Conservation (phyloP, 1,284 basidiomycete species). For the Tilletia horrida region DNA sequence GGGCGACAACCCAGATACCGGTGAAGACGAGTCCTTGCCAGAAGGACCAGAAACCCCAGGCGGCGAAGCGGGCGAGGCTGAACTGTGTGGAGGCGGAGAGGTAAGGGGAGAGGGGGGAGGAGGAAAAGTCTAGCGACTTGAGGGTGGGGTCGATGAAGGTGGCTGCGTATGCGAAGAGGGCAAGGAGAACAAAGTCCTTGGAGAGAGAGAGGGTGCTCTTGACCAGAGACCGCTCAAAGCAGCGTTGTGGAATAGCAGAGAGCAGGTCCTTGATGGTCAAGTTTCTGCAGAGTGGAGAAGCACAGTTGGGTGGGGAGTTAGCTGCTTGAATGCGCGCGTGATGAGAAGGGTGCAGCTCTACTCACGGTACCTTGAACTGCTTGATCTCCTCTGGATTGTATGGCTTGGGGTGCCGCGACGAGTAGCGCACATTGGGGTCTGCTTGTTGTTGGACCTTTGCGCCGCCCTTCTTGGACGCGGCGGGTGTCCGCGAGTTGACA, state of each 20-base stretch:
- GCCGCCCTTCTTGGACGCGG: neutral
- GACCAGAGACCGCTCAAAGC: conserved; percentile 85
- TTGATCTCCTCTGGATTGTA: conserved; percentile 49
- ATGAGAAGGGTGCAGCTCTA: neutral
- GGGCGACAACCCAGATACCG: conserved; percentile 86
- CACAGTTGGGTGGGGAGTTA: neutral
- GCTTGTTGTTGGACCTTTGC: neutral
- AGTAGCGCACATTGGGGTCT: conserved; percentile 27
- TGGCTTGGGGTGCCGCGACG: conserved; percentile 43
- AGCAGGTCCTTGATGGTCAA: conserved; percentile 81
- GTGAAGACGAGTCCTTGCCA: conserved; percentile 82
- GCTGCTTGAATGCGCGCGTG: neutral
- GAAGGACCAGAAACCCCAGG: conserved; percentile 82
- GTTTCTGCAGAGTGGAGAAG: conserved; percentile 55
- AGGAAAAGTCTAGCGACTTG: conserved; percentile 30
- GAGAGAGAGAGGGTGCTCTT: conserved; percentile 77
- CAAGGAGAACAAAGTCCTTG: conserved; percentile 73
- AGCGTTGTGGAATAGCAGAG: conserved; percentile 81
- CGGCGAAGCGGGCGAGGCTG: conserved; percentile 64
- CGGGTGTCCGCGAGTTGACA: neutral
- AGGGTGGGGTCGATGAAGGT: conserved; percentile 64
- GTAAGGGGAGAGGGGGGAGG: conserved; percentile 31
- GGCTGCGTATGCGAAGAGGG: conserved; percentile 68
- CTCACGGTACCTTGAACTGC: conserved; percentile 65
- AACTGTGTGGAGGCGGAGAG: conserved; percentile 68